Evolutionary conservation across 78 protist species (phyloP), one percentile per base, ranked within the genome.

Genomic region (Polysphondylium violaceum): DNA sequence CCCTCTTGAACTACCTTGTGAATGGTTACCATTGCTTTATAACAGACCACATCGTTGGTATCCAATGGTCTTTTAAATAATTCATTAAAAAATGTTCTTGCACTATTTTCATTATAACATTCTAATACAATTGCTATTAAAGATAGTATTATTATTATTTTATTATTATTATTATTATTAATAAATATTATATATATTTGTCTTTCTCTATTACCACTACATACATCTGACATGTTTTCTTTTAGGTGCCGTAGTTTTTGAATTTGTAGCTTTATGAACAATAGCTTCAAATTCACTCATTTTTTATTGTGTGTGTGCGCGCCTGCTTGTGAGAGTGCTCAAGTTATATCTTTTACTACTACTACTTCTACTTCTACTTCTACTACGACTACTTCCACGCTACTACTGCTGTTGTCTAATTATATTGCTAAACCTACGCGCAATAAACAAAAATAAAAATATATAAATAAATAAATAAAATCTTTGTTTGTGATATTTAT

Each of bases 161-260:
- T 31, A 35, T n/a, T 50, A 47, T 50, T 38, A 38, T 38, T 25
- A 68, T 14, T 1, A 33, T 68, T n/a, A 68, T 41, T 36, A 31
- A 8, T 63, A 11, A 35, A 19, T 63, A 0, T 36, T 29, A 29
- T 9, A n/a, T n/a, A n/a, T n/a, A n/a, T n/a, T n/a, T n/a, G n/a
- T n/a, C n/a, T n/a, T n/a, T n/a, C n/a, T n/a, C n/a, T n/a, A n/a
- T n/a, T n/a, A n/a, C n/a, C n/a, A 33, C 21, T 51, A 36, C 50
- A 19, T 83, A 83, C 91, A 67, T 69, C 91, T 83, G 44, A 83
- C 91, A 83, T 83, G 91, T 69, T 83, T 83, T 83, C 91, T 67
- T 64, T 83, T 83, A 27, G 91, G 91, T 29, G 91, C 79, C 29
- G 44, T 40, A 16, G 19, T n/a, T 69, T 83, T 83, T 21, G 91